Evolutionary conservation across 345 rosid genomes (phyloP).

Genomic region (Cardamine occulta): DNA sequence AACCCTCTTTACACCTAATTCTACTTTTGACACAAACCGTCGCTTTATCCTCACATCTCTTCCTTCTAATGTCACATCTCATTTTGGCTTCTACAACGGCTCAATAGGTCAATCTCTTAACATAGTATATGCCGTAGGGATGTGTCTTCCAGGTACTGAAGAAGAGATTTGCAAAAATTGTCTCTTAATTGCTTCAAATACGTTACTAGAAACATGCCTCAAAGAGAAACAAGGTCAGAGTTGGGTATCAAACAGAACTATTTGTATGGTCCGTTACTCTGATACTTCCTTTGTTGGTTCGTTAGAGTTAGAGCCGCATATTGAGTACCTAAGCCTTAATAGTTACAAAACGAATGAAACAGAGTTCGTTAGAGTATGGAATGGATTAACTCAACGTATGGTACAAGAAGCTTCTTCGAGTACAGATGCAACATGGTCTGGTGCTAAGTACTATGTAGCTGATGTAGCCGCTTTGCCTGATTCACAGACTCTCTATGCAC

Average conservation of each 20-base stretch:
- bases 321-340: neutral
- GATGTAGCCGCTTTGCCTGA: neutral
- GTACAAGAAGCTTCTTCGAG: neutral
- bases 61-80: neutral
- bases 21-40: neutral
- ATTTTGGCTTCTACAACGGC: neutral
- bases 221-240: neutral
- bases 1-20: neutral
- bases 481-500: neutral
- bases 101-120: neutral
- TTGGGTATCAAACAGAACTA: neutral
- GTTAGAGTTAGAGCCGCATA: neutral
- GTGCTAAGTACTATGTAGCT: neutral
- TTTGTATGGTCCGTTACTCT: neutral
- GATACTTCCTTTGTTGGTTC: neutral
- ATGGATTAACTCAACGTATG: neutral
- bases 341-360: neutral
- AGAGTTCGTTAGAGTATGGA: neutral
- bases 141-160: neutral
- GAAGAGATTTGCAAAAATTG: neutral
- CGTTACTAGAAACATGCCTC: neutral
- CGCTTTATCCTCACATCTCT: neutral
- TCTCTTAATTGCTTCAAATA: neutral
- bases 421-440: neutral
- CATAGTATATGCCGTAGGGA: neutral